Conservation (phyloP, 306 rosid species). For the Herpetospermum pedunculosum region DNA sequence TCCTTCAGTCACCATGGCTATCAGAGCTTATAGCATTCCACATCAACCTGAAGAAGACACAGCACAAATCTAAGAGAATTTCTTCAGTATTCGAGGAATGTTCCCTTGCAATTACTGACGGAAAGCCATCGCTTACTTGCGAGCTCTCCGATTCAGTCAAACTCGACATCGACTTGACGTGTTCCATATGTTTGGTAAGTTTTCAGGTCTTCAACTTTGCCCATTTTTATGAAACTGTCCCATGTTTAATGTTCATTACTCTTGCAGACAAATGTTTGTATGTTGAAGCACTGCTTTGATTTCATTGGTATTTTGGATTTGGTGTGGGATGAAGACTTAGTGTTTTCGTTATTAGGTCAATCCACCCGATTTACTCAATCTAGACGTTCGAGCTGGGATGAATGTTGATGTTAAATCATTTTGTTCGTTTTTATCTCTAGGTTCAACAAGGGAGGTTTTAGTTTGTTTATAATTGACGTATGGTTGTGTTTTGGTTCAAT, state of each 20-base stretch:
- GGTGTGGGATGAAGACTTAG: not conserved
- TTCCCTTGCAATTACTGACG: slow-evolving; percentile 48
- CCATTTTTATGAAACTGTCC: not conserved
- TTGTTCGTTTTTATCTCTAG: not conserved
- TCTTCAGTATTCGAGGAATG: slow-evolving; percentile 57
- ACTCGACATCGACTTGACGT: slow-evolving; percentile 70
- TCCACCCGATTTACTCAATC: not conserved
- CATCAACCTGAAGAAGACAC: slow-evolving; percentile 65
- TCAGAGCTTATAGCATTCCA: slow-evolving; percentile 92
- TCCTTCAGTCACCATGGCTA: slow-evolving; percentile 95
- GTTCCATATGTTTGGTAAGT: slow-evolving; percentile 94
- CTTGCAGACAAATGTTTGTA: not conserved
- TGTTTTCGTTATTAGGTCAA: not conserved
- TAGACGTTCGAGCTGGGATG: not conserved
- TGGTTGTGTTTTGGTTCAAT: too few species aligned
- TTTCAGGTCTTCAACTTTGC: not conserved
- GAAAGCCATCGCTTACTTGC: slow-evolving; percentile 72
- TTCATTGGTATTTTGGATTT: not conserved
- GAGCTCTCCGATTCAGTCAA: slow-evolving; percentile 74
- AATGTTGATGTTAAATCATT: not conserved
- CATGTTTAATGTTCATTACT: not conserved
- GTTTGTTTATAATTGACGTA: too few species aligned
- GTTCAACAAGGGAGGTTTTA: not conserved
- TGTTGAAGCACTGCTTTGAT: not conserved
- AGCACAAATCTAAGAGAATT: slow-evolving; percentile 24